These are phyloP conservation scores for Pseudogymnoascus sp. DNA, from an alignment of 2,329 filamentous ascomycete genomes.

Conservation along the genomic window DNA sequence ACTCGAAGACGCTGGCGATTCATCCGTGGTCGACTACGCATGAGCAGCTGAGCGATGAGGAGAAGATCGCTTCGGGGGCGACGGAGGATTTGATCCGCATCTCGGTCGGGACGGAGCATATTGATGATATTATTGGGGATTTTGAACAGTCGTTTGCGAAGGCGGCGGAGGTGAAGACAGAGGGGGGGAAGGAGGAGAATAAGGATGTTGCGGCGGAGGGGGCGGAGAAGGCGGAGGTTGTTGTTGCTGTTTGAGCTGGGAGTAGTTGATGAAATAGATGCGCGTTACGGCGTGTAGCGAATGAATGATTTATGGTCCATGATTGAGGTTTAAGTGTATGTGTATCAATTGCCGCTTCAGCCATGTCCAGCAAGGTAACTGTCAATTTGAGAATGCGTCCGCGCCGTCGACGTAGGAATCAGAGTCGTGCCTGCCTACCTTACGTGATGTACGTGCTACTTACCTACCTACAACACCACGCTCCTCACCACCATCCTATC, in stretches of 20 bases:
- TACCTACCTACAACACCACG: background rate
- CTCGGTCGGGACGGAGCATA: constrained; percentile 91
- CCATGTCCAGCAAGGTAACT: too few species aligned
- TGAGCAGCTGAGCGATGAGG: constrained; percentile 78
- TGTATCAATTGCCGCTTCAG: background rate
- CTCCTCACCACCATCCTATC: background rate
- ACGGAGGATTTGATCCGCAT: constrained; percentile 90
- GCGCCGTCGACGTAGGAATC: background rate
- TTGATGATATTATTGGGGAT: constrained; percentile 93
- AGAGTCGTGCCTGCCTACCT: background rate
- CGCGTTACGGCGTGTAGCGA: background rate
- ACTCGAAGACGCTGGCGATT: constrained; percentile 90
- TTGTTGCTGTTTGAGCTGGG: background rate
- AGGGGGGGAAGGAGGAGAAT: constrained; percentile 22
- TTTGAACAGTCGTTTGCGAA: constrained; percentile 84
- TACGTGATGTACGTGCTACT: background rate
- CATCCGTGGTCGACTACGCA: constrained; percentile 95
- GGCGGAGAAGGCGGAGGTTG: background rate
- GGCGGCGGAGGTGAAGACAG: constrained; percentile 37
- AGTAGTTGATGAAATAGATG: background rate
- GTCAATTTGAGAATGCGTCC: too few species aligned
- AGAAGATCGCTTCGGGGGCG: constrained; percentile 73
- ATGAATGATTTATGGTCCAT: background rate
- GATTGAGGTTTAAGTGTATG: background rate
- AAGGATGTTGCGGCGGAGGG: background rate